phyloP scores from a whole-genome alignment of 345 rosid species.

The Brassica juncea region DNA sequence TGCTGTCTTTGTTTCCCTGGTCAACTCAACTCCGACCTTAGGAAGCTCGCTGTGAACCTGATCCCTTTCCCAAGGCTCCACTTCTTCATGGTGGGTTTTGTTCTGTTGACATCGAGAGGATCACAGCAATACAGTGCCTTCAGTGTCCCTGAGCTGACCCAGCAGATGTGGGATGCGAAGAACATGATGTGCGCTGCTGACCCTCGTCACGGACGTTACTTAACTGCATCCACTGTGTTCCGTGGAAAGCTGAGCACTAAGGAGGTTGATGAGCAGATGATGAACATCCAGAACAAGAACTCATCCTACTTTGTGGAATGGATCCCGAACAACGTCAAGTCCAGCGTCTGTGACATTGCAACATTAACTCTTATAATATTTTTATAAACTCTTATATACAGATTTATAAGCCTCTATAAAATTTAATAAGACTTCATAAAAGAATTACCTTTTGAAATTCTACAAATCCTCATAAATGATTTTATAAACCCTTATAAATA shows the following conservation, averaged over 20 bases:
- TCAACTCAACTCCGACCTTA: constrained; percentile 45
- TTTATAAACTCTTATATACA: too few species aligned
- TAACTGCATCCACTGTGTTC: constrained; percentile 44
- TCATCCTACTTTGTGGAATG: too few species aligned
- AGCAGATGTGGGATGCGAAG: constrained; percentile 43
- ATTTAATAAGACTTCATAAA: too few species aligned
- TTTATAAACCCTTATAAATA: too few species aligned
- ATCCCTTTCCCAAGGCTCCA: constrained; percentile 45
- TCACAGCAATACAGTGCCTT: constrained; percentile 47
- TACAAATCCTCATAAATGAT: too few species aligned
- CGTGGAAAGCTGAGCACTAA: constrained; percentile 48
- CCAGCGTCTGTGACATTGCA: too few species aligned
- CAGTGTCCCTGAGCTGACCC: constrained; percentile 45
- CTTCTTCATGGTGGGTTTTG: constrained; percentile 49
- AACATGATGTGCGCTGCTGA: too few species aligned
- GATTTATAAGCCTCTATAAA: too few species aligned
- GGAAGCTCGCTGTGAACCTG: constrained; percentile 45
- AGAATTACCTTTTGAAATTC: too few species aligned
- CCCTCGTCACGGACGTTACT: constrained; percentile 37
- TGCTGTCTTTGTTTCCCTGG: constrained; percentile 50
- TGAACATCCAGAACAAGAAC: too few species aligned
- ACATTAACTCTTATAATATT: too few species aligned
- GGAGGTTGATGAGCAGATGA: constrained; percentile 8
- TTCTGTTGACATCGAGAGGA: constrained; percentile 45
- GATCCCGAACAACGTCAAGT: too few species aligned